A percentile compares a stretch with the other conserved stretches of the same genome.
Evolutionary conservation across 805 yeast genomes (phyloP).

Genomic region (Ogataea siamensis): DNA sequence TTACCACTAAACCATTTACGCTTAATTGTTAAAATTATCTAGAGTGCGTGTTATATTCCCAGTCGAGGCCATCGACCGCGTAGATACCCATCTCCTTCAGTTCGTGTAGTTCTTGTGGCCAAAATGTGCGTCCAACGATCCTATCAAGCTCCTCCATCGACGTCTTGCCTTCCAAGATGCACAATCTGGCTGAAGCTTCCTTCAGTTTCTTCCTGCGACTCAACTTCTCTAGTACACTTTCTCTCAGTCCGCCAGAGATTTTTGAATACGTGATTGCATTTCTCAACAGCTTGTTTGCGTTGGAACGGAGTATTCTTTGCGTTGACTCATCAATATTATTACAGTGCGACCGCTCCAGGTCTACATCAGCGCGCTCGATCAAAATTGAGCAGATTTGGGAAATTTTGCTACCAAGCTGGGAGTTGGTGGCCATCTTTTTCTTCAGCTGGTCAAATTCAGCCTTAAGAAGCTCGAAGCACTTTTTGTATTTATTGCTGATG

Average conservation of each 20-base stretch:
- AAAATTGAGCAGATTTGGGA: constrained; percentile 41
- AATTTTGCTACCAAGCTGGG: constrained; percentile 22
- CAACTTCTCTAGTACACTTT: constrained; percentile 42
- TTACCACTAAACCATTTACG: constrained; percentile 31
- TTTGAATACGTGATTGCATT: constrained; percentile 46
- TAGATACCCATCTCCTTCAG: constrained; percentile 22
- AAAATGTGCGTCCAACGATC: constrained; percentile 27
- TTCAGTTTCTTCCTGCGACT: constrained; percentile 40
- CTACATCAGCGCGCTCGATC: constrained; percentile 54
- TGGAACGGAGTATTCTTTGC: constrained; percentile 35
- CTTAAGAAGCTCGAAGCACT: constrained; percentile 37
- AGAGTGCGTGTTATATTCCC: not conserved
- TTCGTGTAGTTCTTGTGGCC: constrained; percentile 30
- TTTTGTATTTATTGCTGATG: constrained; percentile 39
- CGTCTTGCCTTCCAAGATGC: constrained; percentile 43
- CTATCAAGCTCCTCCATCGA: constrained; percentile 24
- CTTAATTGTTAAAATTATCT: constrained; percentile 1
- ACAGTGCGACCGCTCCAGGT: constrained; percentile 45
- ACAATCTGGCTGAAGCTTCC: constrained; percentile 46
- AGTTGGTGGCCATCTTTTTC: constrained; percentile 8
- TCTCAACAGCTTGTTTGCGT: constrained; percentile 42
- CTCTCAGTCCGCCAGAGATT: constrained; percentile 51
- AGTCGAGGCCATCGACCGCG: not conserved
- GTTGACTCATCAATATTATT: constrained; percentile 32
- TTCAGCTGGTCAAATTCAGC: constrained; percentile 22